Evolutionary conservation across 2,329 filamentous ascomycete genomes (phyloP).

Genomic region (Penicillium sp.): DNA sequence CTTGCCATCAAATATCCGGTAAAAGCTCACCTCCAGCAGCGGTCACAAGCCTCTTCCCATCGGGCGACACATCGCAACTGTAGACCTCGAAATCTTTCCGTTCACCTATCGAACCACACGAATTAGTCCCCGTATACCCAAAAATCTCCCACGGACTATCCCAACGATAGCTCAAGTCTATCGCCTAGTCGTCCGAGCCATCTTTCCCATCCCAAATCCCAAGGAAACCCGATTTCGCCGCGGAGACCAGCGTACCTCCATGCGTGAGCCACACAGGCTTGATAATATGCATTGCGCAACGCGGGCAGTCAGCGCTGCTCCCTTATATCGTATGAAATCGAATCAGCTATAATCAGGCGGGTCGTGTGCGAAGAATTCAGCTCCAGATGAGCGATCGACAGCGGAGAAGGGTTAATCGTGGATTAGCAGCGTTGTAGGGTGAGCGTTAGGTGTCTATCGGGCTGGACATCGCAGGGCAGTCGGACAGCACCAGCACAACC

Average conservation of each 20-base stretch:
- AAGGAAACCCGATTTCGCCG: background rate
- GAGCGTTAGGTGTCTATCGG: slow-evolving; percentile 25
- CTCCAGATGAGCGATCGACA: slow-evolving; percentile 6
- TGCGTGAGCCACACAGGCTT: slow-evolving; percentile 97
- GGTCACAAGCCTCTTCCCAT: slow-evolving; percentile 88
- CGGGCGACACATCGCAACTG: slow-evolving; percentile 95
- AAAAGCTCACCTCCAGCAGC: slow-evolving; percentile 79
- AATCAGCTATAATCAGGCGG: background rate
- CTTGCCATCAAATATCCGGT: background rate
- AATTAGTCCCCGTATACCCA: slow-evolving; percentile 23
- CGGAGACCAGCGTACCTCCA: slow-evolving; percentile 65
- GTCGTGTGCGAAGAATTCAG: slow-evolving; percentile 8
- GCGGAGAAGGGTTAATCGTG: slow-evolving; percentile 2
- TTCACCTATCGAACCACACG: slow-evolving; percentile 66
- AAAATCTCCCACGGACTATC: background rate
- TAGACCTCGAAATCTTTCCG: slow-evolving; percentile 99
- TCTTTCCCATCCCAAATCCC: background rate
- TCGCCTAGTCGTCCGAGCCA: background rate
- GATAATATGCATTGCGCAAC: slow-evolving; percentile 74
- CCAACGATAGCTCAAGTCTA: slow-evolving; percentile 10
- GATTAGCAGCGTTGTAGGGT: slow-evolving; percentile 14
- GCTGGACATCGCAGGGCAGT: slow-evolving; percentile 39
- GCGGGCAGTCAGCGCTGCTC: slow-evolving; percentile 17
- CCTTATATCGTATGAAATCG: background rate
- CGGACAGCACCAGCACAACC: slow-evolving; percentile 8